These are phyloP conservation scores for Bonia amplexicaulis DNA, from an alignment of 176 grass and related monocot species.

Conservation along the genomic window DNA sequence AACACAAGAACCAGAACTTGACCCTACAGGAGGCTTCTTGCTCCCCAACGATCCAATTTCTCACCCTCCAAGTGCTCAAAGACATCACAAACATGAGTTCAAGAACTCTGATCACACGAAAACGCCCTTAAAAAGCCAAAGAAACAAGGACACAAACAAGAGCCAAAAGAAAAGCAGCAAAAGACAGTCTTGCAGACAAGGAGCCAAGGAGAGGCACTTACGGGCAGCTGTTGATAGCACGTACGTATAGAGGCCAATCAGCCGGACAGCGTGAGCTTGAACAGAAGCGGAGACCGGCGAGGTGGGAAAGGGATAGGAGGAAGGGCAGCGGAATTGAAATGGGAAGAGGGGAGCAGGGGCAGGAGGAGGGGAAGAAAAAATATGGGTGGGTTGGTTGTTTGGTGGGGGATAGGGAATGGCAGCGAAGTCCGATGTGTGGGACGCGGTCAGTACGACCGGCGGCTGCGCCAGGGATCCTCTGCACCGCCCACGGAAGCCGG, in stretches of 20 bases:
- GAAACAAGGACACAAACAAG: neutral
- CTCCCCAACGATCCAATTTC: neutral
- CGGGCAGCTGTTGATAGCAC: constrained; percentile 8
- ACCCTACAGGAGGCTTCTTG: neutral
- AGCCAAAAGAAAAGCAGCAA: neutral
- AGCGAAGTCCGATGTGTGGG: constrained; percentile 18
- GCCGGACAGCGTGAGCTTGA: neutral
- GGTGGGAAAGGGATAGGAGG: constrained; percentile 16
- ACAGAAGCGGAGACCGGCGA: constrained; percentile 14
- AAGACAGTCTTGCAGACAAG: neutral
- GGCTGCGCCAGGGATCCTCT: constrained; percentile 30
- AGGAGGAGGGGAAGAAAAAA: neutral
- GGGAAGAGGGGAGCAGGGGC: neutral
- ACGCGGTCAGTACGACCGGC: constrained; percentile 28
- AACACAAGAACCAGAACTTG: neutral
- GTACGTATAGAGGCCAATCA: neutral
- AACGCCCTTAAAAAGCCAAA: neutral
- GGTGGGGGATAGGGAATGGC: constrained; percentile 26
- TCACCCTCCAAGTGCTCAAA: neutral
- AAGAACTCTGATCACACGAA: neutral
- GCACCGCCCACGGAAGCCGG: neutral
- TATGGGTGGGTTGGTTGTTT: neutral
- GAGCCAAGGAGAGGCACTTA: constrained; percentile 26
- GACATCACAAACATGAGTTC: neutral
- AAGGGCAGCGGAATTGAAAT: neutral